Percentiles rank a stretch among this genome's conserved stretches.
Conservation (phyloP, 352 stramenopile genomes). For the Pythium pyrilobum region DNA sequence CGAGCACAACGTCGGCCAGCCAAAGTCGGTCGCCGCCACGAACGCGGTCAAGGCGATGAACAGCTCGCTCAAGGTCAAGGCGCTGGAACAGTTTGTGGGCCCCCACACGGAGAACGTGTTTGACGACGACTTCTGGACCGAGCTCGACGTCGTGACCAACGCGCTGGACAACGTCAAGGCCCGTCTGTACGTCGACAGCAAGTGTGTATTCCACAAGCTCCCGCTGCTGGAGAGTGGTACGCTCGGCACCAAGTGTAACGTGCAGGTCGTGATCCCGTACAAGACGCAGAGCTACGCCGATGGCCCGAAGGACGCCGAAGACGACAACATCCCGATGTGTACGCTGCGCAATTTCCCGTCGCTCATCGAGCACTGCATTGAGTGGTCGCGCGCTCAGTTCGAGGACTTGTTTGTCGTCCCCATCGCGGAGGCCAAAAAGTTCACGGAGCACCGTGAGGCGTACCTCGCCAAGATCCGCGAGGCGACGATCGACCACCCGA, state of each 20-base stretch:
- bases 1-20: slow-evolving; percentile 81
- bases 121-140: slow-evolving; percentile 76
- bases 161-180: slow-evolving; percentile 99
- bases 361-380: slow-evolving; percentile 97
- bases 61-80: slow-evolving; percentile 66
- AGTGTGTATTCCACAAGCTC: slow-evolving; percentile 97
- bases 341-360: slow-evolving; percentile 99
- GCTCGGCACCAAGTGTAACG: slow-evolving; percentile 98
- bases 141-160: slow-evolving; percentile 96
- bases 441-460: slow-evolving; percentile 57
- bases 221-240: slow-evolving; percentile 98
- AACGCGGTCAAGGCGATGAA: slow-evolving; percentile 77
- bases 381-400: slow-evolving; percentile 94
- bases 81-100: slow-evolving; percentile 73
- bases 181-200: slow-evolving; percentile 96
- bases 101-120: slow-evolving; percentile 81
- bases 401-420: slow-evolving; percentile 82
- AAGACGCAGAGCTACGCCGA: slow-evolving; percentile 94
- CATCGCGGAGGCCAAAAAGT: slow-evolving; percentile 82
- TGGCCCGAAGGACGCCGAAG: slow-evolving; percentile 94
- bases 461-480: slow-evolving; percentile 75
- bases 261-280: slow-evolving; percentile 85
- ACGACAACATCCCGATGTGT: slow-evolving; percentile 99
- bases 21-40: slow-evolving; percentile 79
- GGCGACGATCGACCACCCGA: slow-evolving; percentile 68